These are phyloP conservation scores for Malassezia yamatoensis DNA, from an alignment of 1,284 basidiomycete species.

Conservation along the genomic window DNA sequence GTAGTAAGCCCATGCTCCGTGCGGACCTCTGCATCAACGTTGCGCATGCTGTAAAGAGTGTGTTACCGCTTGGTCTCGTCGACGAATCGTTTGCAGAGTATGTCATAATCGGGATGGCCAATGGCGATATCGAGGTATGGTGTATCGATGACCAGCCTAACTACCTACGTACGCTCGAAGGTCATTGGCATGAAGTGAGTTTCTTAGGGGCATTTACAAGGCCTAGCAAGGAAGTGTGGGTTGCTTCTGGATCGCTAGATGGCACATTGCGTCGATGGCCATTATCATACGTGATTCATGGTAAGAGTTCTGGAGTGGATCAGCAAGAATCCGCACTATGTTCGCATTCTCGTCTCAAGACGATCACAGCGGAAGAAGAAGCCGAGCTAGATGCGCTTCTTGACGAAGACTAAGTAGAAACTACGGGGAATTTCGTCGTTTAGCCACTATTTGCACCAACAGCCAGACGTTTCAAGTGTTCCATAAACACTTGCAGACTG, in stretches of 20 bases:
- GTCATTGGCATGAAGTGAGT: slow-evolving; percentile 35
- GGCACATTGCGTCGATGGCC: slow-evolving; percentile 29
- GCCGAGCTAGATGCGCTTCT: slow-evolving; percentile 33
- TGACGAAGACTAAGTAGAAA: background rate
- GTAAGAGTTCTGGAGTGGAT: background rate
- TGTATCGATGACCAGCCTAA: background rate
- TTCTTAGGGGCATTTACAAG: slow-evolving; percentile 19
- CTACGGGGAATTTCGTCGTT: background rate
- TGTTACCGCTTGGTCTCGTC: slow-evolving; percentile 6
- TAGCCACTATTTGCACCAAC: slow-evolving; percentile 41
- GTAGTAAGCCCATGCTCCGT: background rate
- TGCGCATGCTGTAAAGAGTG: background rate
- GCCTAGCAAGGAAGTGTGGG: slow-evolving; percentile 8
- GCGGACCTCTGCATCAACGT: slow-evolving; percentile 1
- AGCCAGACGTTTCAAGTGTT: slow-evolving; percentile 49
- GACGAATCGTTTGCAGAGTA: background rate
- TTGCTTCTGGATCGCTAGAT: slow-evolving; percentile 26
- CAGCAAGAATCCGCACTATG: background rate
- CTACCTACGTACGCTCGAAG: slow-evolving; percentile 16
- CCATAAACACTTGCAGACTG: slow-evolving; percentile 49
- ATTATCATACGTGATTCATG: background rate
- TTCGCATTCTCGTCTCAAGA: background rate
- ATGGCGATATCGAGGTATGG: slow-evolving; percentile 9
- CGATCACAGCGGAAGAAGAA: slow-evolving; percentile 35
- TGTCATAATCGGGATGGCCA: background rate